Percentiles rank a stretch among this genome's conserved stretches.
phyloP scores from a whole-genome alignment of 148 eudicot genomes.

The Rheum nobile region DNA sequence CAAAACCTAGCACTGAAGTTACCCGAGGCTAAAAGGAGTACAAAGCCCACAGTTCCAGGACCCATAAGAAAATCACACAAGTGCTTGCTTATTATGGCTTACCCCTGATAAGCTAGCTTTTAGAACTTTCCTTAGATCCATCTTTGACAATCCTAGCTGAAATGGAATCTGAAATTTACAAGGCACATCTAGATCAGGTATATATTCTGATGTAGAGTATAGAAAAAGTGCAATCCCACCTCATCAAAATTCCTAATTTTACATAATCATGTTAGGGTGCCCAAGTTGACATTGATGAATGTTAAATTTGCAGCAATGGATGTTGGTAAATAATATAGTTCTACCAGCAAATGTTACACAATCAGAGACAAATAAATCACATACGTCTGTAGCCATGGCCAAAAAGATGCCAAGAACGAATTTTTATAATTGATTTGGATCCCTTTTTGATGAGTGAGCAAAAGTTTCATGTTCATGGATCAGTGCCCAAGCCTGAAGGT shows the following conservation, averaged over 20 bases:
- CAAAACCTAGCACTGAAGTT: neutral
- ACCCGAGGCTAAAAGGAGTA: neutral
- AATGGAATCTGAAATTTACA: constrained; percentile 56
- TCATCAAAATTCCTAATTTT: neutral
- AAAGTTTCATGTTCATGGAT: neutral
- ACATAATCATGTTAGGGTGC: neutral
- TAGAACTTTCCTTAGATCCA: constrained; percentile 87
- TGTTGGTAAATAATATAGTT: neutral
- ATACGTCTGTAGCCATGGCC: neutral
- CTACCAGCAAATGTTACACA: neutral
- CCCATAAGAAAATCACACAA: neutral
- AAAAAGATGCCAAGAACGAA: neutral
- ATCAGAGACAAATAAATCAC: neutral
- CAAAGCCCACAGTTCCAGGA: neutral
- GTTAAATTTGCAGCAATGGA: neutral
- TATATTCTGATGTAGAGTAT: neutral
- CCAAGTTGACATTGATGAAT: neutral
- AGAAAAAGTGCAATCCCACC: neutral
- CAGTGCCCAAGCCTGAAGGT: neutral
- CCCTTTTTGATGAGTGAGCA: neutral
- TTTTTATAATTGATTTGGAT: neutral
- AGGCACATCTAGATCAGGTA: neutral
- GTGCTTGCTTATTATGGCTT: constrained; percentile 15
- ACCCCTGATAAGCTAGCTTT: constrained; percentile 89
- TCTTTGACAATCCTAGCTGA: constrained; percentile 81